Conservation (phyloP, 345 rosid species). For the Hypericum androsaemum region DNA sequence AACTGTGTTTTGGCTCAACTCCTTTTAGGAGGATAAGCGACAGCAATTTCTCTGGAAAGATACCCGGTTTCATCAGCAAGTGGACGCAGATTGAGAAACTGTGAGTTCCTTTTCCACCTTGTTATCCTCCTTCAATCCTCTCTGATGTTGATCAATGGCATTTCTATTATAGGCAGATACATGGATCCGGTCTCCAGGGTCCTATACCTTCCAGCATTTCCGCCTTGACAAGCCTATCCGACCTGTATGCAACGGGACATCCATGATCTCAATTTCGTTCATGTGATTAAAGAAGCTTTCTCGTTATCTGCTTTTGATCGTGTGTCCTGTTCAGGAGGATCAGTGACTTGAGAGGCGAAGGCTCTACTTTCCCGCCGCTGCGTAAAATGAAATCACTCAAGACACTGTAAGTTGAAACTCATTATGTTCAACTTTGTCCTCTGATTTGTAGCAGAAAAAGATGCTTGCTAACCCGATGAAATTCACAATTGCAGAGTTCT, state of each 20-base stretch:
- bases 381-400: conserved; percentile 43
- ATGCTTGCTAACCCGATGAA: conserved; percentile 2
- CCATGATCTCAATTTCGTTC: conserved; percentile 6
- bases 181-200: conserved; percentile 67
- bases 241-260: conserved; percentile 45
- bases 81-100: conserved; percentile 57
- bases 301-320: conserved; percentile 7
- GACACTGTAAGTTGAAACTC: conserved; percentile 56
- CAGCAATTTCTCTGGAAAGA: conserved; percentile 53
- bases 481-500: conserved; percentile 37
- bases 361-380: conserved; percentile 48
- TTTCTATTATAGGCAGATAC: conserved; percentile 48
- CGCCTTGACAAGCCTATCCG: conserved; percentile 45
- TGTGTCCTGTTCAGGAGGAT: conserved; percentile 49
- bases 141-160: not conserved
- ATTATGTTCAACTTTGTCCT: not conserved
- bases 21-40: conserved; percentile 63
- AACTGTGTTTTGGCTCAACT: conserved; percentile 10
- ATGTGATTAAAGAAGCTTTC: not conserved
- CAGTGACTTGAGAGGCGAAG: conserved; percentile 54
- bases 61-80: conserved; percentile 55
- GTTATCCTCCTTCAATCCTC: not conserved
- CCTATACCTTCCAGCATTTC: conserved; percentile 70
- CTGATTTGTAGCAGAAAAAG: not conserved
- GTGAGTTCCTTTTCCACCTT: conserved; percentile 29